Evolutionary conservation across 2,329 filamentous ascomycete species (phyloP).

Genomic region (Pseudophaeomoniella oleicola): DNA sequence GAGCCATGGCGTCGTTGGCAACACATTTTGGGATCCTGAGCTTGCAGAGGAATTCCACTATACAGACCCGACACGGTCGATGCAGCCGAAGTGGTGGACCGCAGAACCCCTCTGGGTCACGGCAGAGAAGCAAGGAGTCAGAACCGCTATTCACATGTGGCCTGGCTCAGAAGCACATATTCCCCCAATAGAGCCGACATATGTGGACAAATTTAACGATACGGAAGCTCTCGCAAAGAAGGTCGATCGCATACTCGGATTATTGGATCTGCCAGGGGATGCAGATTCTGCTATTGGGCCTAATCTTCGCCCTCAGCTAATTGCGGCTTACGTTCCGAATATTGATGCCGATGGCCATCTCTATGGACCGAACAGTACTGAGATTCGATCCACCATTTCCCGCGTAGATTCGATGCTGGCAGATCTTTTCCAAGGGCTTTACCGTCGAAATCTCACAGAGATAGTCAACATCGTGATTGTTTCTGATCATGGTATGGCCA

Average conservation of each 20-base stretch:
- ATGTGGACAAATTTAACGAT: slow-evolving; percentile 73
- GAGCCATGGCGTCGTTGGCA: slow-evolving; percentile 82
- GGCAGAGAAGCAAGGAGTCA: slow-evolving; percentile 67
- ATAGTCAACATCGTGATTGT: slow-evolving; percentile 95
- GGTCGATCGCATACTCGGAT: slow-evolving; percentile 62
- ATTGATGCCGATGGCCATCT: slow-evolving; percentile 77
- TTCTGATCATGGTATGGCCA: slow-evolving; percentile 96
- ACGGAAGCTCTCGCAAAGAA: slow-evolving; percentile 62
- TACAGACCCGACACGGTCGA: slow-evolving; percentile 49
- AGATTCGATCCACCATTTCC: slow-evolving; percentile 64
- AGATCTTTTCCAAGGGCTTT: slow-evolving; percentile 58
- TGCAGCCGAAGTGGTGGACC: slow-evolving; percentile 85
- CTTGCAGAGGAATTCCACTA: slow-evolving; percentile 74
- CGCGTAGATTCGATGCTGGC: slow-evolving; percentile 75
- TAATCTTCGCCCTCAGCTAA: slow-evolving; percentile 61
- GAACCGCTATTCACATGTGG: slow-evolving; percentile 93
- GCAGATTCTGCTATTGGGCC: slow-evolving; percentile 39
- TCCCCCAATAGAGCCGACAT: slow-evolving; percentile 56
- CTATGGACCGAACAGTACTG: slow-evolving; percentile 88
- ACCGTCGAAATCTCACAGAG: slow-evolving; percentile 66
- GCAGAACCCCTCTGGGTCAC: slow-evolving; percentile 92
- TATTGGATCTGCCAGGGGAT: slow-evolving; percentile 68
- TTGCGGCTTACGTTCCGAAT: slow-evolving; percentile 87
- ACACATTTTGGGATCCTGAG: slow-evolving; percentile 81
- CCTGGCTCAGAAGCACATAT: slow-evolving; percentile 87